Evolutionary conservation across 78 protist genomes (phyloP).

Genomic region (Blattamonas nauphoetae): DNA sequence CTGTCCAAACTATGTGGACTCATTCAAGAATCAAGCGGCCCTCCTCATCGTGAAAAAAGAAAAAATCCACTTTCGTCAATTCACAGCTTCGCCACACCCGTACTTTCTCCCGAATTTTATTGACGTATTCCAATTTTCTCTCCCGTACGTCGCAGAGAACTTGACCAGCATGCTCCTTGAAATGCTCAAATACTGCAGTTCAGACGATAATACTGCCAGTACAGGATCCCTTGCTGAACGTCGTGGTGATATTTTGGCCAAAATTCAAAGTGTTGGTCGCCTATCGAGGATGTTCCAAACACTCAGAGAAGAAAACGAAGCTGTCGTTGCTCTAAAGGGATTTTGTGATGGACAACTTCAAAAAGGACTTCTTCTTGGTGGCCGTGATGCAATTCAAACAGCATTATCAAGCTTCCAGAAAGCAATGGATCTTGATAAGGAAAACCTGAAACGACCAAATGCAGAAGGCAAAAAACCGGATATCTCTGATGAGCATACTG

Average conservation of each 20-base stretch:
- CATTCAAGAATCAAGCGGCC: slow-evolving; percentile 75
- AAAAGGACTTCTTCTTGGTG: slow-evolving; percentile 62
- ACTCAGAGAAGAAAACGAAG: slow-evolving; percentile 72
- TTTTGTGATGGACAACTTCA: slow-evolving; percentile 63
- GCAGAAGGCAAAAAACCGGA: no score
- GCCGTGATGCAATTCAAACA: slow-evolving; percentile 45
- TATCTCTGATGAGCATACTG: no score
- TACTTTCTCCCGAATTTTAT: slow-evolving; percentile 94
- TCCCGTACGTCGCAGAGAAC: slow-evolving; percentile 96
- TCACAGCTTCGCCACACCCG: slow-evolving; percentile 82
- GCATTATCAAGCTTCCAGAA: slow-evolving; percentile 42
- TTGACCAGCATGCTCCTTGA: not conserved
- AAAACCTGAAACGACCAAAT: slow-evolving; percentile 36
- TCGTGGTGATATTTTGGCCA: slow-evolving; percentile 9
- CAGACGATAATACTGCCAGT: slow-evolving; percentile 37
- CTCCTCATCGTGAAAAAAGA: not conserved
- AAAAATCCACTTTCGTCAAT: slow-evolving; percentile 72
- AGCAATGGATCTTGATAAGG: slow-evolving; percentile 35
- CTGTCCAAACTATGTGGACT: slow-evolving; percentile 95
- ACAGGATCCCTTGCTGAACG: slow-evolving; percentile 10
- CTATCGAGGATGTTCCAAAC: slow-evolving; percentile 65
- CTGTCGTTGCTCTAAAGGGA: slow-evolving; percentile 71
- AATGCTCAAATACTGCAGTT: slow-evolving; percentile 1
- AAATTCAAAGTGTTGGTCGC: slow-evolving; percentile 60
- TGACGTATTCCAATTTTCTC: slow-evolving; percentile 92